Percentiles rank a stretch among this genome's conserved stretches.
Evolutionary conservation across 371 early-diverging fungal genomes (phyloP).

Genomic region (Thermomucor indicae-seudaticae): DNA sequence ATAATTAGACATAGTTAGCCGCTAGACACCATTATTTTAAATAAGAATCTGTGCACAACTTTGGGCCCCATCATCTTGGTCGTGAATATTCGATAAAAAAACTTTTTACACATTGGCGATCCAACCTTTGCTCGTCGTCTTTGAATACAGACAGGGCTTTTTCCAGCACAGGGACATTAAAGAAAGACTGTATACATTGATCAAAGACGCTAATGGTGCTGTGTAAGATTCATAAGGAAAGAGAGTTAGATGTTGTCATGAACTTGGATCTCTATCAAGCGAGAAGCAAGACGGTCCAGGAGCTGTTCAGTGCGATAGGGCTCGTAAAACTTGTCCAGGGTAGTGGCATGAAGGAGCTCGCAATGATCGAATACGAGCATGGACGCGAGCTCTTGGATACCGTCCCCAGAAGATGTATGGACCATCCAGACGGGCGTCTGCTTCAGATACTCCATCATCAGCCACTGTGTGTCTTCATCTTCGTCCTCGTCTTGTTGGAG

Average conservation of each 20-base stretch:
- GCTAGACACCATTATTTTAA: too few relatives aligned
- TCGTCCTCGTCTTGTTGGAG: slow-evolving; percentile 20
- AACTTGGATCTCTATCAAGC: too few relatives aligned
- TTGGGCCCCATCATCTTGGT: too few relatives aligned
- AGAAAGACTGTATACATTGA: not conserved
- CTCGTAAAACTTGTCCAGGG: slow-evolving; percentile 84
- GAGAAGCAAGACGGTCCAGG: slow-evolving; percentile 29
- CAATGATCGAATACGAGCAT: slow-evolving; percentile 62
- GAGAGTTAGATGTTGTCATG: not conserved
- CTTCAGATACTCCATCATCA: slow-evolving; percentile 32
- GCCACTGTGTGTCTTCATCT: slow-evolving; percentile 30
- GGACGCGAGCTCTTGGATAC: slow-evolving; percentile 59
- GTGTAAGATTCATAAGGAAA: not conserved
- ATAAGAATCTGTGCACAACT: too few relatives aligned
- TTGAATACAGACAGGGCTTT: too few relatives aligned
- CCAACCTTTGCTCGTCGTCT: too few relatives aligned
- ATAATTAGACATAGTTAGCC: too few relatives aligned
- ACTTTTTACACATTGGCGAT: too few relatives aligned
- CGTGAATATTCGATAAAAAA: too few relatives aligned
- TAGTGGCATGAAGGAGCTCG: slow-evolving; percentile 80
- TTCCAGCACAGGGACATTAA: not conserved
- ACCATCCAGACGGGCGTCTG: slow-evolving; percentile 68
- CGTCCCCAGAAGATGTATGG: too few relatives aligned
- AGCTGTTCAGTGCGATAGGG: slow-evolving; percentile 84
- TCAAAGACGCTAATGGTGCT: not conserved